A percentile compares a stretch with the other conserved stretches of the same genome.
Conservation (phyloP, 2,329 filamentous ascomycete genomes). For the Talaromyces atroroseus region DNA sequence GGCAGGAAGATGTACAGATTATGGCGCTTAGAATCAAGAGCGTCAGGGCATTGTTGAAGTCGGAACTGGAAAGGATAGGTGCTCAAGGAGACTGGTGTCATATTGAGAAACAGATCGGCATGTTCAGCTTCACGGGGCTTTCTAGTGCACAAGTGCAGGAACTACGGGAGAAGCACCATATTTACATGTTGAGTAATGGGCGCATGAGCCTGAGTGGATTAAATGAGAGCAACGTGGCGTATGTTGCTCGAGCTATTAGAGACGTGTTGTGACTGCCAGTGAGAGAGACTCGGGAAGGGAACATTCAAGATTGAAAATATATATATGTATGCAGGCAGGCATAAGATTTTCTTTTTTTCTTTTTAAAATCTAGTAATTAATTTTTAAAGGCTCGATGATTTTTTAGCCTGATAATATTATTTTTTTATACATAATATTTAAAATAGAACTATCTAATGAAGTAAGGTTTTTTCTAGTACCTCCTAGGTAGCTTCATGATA, state of each 20-base stretch:
- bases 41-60: conserved; percentile 75
- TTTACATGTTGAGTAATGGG: conserved; percentile 32
- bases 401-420: too few relatives aligned
- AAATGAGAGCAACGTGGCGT: conserved; percentile 35
- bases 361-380: too few relatives aligned
- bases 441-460: too few relatives aligned
- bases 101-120: conserved; percentile 81
- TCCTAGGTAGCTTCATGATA: too few relatives aligned
- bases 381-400: too few relatives aligned
- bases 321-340: too few relatives aligned
- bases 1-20: conserved; percentile 79
- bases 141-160: conserved; percentile 18
- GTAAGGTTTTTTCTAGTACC: too few relatives aligned
- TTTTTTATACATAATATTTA: too few relatives aligned
- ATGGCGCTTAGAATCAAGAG: conserved; percentile 92
- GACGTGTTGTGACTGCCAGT: conserved; percentile 19
- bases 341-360: too few relatives aligned
- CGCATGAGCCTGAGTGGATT: conserved; percentile 31
- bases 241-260: conserved; percentile 34
- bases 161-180: conserved; percentile 37
- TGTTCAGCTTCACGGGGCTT: conserved; percentile 75
- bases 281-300: too few relatives aligned
- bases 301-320: too few relatives aligned
- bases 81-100: conserved; percentile 94
- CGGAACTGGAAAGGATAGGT: conserved; percentile 73